Percentiles rank a stretch among this genome's conserved stretches.
Evolutionary conservation across 352 stramenopile genomes (phyloP).

Genomic region (Pythium utonaiense): DNA sequence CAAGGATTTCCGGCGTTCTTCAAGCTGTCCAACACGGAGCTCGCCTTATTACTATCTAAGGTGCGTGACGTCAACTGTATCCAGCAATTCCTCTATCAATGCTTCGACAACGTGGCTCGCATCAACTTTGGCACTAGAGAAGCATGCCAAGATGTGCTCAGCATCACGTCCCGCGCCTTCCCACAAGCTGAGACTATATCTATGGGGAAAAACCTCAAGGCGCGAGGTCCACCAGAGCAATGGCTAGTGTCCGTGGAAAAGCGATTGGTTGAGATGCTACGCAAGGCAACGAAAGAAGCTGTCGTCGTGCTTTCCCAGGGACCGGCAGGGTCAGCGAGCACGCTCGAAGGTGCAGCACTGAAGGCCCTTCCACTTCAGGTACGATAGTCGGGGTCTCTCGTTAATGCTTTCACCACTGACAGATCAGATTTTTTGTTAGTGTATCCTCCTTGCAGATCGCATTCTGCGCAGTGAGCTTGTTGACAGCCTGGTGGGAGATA

Average conservation of each 20-base stretch:
- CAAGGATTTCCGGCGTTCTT: slow-evolving; percentile 62
- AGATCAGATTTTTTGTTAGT: background rate
- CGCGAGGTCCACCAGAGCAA: slow-evolving; percentile 57
- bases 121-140: slow-evolving; percentile 61
- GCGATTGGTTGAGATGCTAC: slow-evolving; percentile 51
- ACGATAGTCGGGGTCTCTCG: background rate
- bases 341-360: slow-evolving; percentile 7
- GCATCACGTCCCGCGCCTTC: slow-evolving; percentile 33
- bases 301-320: slow-evolving; percentile 17
- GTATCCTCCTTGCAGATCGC: slow-evolving; percentile 45
- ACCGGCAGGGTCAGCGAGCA: background rate
- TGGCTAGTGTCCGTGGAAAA: slow-evolving; percentile 63
- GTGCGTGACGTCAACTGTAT: slow-evolving; percentile 42
- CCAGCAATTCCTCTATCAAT: slow-evolving; percentile 54
- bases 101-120: slow-evolving; percentile 62
- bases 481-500: slow-evolving; percentile 17
- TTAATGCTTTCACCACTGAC: too few relatives aligned
- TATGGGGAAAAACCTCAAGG: slow-evolving; percentile 77
- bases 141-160: slow-evolving; percentile 59
- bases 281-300: slow-evolving; percentile 45
- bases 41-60: slow-evolving; percentile 48
- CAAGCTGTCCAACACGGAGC: slow-evolving; percentile 55
- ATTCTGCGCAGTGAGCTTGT: slow-evolving; percentile 44
- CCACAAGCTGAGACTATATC: slow-evolving; percentile 40
- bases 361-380: slow-evolving; percentile 20